phyloP scores from a whole-genome alignment of 768 basidiomycete species.

The Suillus weaverae region DNA sequence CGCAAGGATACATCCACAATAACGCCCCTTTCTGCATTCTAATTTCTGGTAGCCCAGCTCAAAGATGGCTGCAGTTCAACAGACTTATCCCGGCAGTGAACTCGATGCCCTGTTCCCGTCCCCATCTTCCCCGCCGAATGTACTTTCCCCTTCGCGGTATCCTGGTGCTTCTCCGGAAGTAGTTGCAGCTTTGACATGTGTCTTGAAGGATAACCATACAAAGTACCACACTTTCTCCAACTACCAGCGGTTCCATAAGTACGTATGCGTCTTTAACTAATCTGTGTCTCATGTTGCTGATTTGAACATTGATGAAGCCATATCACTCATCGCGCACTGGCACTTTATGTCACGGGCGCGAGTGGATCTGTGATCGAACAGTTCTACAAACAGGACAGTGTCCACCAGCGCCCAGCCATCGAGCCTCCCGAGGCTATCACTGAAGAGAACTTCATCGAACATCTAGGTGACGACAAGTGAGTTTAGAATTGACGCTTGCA shows the following conservation, averaged over 20 bases:
- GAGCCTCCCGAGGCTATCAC: conserved; percentile 26
- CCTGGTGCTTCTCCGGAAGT: conserved; percentile 24
- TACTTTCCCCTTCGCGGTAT: conserved; percentile 4
- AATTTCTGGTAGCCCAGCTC: not conserved
- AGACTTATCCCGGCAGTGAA: not conserved
- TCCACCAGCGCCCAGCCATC: conserved; percentile 24
- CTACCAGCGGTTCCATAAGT: conserved; percentile 53
- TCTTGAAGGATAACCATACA: conserved; percentile 50
- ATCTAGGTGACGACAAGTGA: conserved; percentile 28
- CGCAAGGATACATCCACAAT: not conserved
- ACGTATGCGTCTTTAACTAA: conserved; percentile 11
- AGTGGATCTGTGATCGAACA: conserved; percentile 22
- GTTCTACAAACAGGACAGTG: conserved; percentile 25
- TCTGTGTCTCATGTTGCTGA: not conserved
- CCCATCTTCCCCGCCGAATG: conserved; percentile 8
- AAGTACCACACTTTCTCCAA: conserved; percentile 52
- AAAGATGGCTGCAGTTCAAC: not conserved
- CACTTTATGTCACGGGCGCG: conserved; percentile 29
- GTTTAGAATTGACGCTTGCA: not conserved
- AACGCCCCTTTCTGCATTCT: not conserved
- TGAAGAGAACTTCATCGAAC: conserved; percentile 22
- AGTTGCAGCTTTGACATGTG: conserved; percentile 24
- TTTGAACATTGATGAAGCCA: conserved; percentile 20
- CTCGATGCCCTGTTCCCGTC: conserved; percentile 11
- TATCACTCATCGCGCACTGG: conserved; percentile 30